Base-by-base conservation (phyloP, 257 asterid species). In the Henckelia pumila region DNA sequence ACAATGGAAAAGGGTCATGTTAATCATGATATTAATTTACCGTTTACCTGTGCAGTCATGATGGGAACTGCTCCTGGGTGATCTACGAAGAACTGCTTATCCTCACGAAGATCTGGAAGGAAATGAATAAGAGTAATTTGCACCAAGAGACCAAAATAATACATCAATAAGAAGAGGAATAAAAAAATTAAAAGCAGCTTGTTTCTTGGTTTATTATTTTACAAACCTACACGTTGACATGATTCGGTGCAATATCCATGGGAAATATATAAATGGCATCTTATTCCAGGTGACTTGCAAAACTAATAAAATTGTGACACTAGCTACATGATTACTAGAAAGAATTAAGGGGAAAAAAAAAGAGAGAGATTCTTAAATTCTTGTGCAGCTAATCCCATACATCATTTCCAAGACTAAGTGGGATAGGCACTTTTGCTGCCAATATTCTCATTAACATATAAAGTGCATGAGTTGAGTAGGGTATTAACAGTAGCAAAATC, bases 1-100 rank as follows among this genome's bases (percentile, higher is more conserved):
- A 17, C 55, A 47, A 47, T 40, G 19, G 52, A 47, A 47, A 11
- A 47, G 21, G 8, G 55, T 16, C 21, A 5, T 47, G 55, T 47
- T 47, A 5, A 47, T 47, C 55, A 16, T 16, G n/a, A 16, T 47
- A 47, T 5, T 24, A 32, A 59, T 49, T 14, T 59, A 40, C 74
- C 74, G 40, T 49, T 14, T 59, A 40, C 74, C 74, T 70, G 74
- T 5, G 74, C 33, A 26, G 61, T 50, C 22, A 60, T 58, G 22
- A 70, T 70, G 23, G 69, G 68, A 10, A 56, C 25, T 60, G 74
- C 68, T 7, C 74, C 74, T 25, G 74, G 69, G 37, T 70, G 69
- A 20, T 50, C 47, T 6, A 16, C 19, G 5, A 61, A 22, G 56
- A 37, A 70, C 17, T 70, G 68, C 50, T 61, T 61, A 28, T 70